Conservation (phyloP, 805 yeast species). For the Candida coleopterorum region DNA sequence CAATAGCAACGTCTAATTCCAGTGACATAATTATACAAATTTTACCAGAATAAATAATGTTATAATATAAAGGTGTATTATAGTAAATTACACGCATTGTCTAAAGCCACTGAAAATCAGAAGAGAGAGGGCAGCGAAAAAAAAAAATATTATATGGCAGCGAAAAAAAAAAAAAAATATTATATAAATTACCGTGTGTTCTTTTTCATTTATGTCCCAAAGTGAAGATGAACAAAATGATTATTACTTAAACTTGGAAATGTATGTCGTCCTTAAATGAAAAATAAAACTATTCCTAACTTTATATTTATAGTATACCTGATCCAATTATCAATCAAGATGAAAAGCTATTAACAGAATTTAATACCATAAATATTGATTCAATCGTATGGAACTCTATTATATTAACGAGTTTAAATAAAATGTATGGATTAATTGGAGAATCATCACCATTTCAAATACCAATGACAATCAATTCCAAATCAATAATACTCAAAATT, state of each 20-base stretch:
- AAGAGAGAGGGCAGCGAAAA: background rate
- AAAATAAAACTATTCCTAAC: no score
- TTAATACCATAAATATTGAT: conserved; percentile 19
- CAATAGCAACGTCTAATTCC: conserved; percentile 4
- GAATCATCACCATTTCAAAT: conserved; percentile 28
- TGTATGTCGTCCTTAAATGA: no score
- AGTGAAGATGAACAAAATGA: background rate
- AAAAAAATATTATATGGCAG: background rate
- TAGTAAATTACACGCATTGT: no score
- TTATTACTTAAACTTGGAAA: conserved; percentile 2
- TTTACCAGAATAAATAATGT: conserved; percentile 4
- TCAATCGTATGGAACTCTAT: conserved; percentile 29
- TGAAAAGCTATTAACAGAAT: conserved; percentile 7
- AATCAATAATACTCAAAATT: conserved; percentile 21
- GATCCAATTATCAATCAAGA: conserved; percentile 4
- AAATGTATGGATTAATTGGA: conserved; percentile 31
- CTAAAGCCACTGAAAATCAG: no score
- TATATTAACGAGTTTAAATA: conserved; percentile 18
- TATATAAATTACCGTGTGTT: background rate
- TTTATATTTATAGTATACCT: background rate
- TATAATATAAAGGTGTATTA: no score
- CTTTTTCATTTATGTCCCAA: background rate
- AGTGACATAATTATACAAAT: conserved; percentile 8
- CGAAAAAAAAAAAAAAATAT: background rate
- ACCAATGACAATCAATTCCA: conserved; percentile 12